These are phyloP conservation scores for Pseudopithomyces maydicus DNA, from an alignment of 2,329 filamentous ascomycete species.

Conservation along the genomic window DNA sequence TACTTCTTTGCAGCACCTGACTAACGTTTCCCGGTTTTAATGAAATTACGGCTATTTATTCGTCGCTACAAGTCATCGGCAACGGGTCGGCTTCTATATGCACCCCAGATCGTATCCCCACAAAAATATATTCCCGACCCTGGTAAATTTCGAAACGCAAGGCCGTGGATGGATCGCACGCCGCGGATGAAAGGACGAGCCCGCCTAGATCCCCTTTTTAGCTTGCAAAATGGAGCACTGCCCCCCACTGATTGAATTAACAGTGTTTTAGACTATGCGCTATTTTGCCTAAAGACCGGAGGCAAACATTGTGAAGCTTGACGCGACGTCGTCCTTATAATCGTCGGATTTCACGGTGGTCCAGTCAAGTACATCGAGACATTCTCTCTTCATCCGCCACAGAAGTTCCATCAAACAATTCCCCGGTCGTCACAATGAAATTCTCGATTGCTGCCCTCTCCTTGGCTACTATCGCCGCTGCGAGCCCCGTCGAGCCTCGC, in stretches of 20 bases:
- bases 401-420: slow-evolving; percentile 1
- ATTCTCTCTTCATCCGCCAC: slow-evolving; percentile 9
- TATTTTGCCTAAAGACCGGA: slow-evolving; percentile 42
- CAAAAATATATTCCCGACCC: slow-evolving; percentile 28
- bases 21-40: slow-evolving; percentile 3
- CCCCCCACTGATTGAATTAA: slow-evolving; percentile 33
- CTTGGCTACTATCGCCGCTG: slow-evolving; percentile 37
- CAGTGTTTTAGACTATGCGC: slow-evolving; percentile 13
- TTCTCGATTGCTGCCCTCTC: slow-evolving; percentile 34
- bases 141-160: slow-evolving; percentile 29
- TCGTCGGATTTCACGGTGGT: slow-evolving; percentile 8
- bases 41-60: slow-evolving; percentile 16
- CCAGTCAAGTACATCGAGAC: slow-evolving; percentile 16
- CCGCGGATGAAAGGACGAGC: slow-evolving; percentile 41
- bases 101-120: slow-evolving; percentile 34
- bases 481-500: slow-evolving; percentile 42
- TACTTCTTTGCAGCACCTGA: neutral
- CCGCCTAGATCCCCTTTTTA: slow-evolving; percentile 26
- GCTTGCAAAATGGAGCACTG: slow-evolving; percentile 17
- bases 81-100: slow-evolving; percentile 27
- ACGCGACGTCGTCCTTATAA: slow-evolving; percentile 22
- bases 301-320: neutral
- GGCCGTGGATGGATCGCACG: slow-evolving; percentile 33
- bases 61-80: slow-evolving; percentile 22
- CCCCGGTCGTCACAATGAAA: slow-evolving; percentile 33